Evolutionary conservation across 2,329 filamentous ascomycete genomes (phyloP), one percentile per base, ranked within the genome.

Genomic region (Cercospora zeae-maydis): DNA sequence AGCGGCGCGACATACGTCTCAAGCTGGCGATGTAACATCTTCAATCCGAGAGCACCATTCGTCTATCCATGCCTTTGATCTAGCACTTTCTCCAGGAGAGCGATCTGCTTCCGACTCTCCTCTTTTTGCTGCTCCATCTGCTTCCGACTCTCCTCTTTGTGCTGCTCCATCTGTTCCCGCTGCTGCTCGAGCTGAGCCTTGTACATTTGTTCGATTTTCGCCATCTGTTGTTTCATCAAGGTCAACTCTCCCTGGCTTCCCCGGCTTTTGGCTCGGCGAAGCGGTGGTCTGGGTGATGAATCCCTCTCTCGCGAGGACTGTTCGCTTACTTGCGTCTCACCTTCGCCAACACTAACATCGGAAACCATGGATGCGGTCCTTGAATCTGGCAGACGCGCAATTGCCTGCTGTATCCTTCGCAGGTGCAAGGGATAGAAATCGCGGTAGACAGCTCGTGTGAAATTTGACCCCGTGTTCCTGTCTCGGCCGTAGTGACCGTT

Each of bases 101-200:
- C 13, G 14, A 45, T 45, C 39, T 45, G 14, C n/a, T 45, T 45
- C 39, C n/a, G 39, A 45, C 14, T 45, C n/a, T 45, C 39, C 13
- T 45, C 39, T 45, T 45, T 45, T n/a, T 45, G 14, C 34, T 54
- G 21, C 27, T 19, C n/a, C 30, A 59, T 59, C 45, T 39, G 58
- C 58, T 59, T 39, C 58, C 14, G 13, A 21, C 19, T 9, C 24
- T 59, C 16, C 19, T 61, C 62, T 36, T 42, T 64, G 37, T 52
- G 52, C 37, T 57, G 51, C 52, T 61, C 58, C 31, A 59, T 57
- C 51, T 52, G 37, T 33, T 45, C 24, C 42, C 16, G 24, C 49
- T 31, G 8, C 49, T 57, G 60, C 60, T 65, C 60, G 45, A 65
- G 52, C 54, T 64, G 59, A 53, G 53, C 45, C 59, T 64, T 64